Conservation (phyloP, 441 rosid species). For the Mallotus repandus region DNA sequence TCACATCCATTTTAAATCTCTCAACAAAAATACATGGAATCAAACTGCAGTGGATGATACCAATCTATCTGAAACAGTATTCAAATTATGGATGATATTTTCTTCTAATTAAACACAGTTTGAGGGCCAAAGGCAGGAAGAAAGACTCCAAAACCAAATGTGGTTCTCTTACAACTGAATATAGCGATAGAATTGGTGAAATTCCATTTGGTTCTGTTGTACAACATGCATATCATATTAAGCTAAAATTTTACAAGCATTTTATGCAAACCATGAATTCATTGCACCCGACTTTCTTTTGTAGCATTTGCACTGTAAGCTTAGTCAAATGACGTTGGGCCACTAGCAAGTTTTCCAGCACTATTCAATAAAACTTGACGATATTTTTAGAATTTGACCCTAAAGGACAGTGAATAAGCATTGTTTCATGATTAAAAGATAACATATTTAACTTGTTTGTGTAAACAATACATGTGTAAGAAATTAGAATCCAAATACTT, state of each 20-base stretch:
- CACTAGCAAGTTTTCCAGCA: not conserved
- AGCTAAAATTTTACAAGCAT: not conserved
- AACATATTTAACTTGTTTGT: not conserved
- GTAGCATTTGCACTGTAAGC: conserved; percentile 9
- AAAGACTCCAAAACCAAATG: not conserved
- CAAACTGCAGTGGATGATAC: not conserved
- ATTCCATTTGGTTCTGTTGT: not conserved
- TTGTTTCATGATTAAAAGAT: conserved; percentile 1
- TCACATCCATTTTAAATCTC: not conserved
- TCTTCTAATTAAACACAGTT: not conserved
- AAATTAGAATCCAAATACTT: not conserved
- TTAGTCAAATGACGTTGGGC: not conserved
- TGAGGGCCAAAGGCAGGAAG: not conserved
- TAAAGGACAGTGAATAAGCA: not conserved
- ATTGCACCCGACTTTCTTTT: conserved; percentile 6
- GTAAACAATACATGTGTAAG: not conserved
- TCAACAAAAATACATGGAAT: not conserved
- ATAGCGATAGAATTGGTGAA: not conserved
- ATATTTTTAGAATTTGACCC: not conserved
- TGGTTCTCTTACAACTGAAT: not conserved
- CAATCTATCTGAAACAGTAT: not conserved
- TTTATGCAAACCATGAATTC: not conserved
- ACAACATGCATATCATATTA: not conserved
- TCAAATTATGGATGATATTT: not conserved
- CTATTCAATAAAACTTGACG: not conserved